Evolutionary conservation across 306 rosid species (phyloP), one percentile per base, ranked within the genome.

Genomic region (Cicer judaicum): DNA sequence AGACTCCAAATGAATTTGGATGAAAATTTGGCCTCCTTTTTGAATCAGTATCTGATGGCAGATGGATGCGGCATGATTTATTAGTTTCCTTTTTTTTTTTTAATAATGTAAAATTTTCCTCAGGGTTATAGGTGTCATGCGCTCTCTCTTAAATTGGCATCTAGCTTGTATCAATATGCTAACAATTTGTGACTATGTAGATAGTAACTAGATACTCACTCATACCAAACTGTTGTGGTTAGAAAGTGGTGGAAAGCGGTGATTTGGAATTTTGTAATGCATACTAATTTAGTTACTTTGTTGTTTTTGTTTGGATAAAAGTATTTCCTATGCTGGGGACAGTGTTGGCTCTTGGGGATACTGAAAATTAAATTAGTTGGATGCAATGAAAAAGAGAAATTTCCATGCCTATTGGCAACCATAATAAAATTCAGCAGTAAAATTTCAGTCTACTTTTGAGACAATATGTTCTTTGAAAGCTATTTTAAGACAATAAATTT

Each of bases 261-360:
- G n/a, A 24, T 29, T 14, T 55, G 29, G 62, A 53, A 52, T 72
- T 65, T 54, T 72, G 78, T 79, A 43, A 56, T 79, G 73, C 67
- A 14, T 79, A 54, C 74, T 44, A 13, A 48, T 69, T 8, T 11
- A 6, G 71, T 43, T 42, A 18, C 16, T 61, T 40, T 64, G 48
- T 70, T 70, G 15, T 14, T 60, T 60, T 69, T 55, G n/a, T 1
- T 47, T 40, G 48, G 56, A 78, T 21, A 47, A n/a, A 36, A 62
- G 11, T 18, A 53, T 66, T 61, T 70, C 5, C 5, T 21, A 5
- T n/a, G 70, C 36, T 39, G 10, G 42, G 14, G 5, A 8, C 48
- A 11, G 39, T 65, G 47, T 18, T 43, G 4, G 11, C 40, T 53
- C 64, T n/a, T 15, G 47, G 49, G 67, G 36, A 8, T 4, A 73